A percentile compares a stretch with the other conserved stretches of the same genome.
These are phyloP conservation scores for Citrullus mucosospermus DNA, from an alignment of 306 rosid genomes.

Conservation along the genomic window DNA sequence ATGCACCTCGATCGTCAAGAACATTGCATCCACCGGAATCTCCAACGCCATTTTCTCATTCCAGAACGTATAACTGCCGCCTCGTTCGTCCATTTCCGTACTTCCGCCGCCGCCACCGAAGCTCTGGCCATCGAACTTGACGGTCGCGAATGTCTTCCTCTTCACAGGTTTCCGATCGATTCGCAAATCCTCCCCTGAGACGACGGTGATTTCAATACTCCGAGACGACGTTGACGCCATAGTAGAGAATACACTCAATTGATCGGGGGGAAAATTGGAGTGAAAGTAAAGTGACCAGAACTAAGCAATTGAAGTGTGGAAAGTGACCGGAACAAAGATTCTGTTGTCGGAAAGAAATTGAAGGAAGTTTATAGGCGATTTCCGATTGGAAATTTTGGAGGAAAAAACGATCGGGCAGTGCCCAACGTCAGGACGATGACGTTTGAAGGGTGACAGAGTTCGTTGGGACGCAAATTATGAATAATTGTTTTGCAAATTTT, in stretches of 20 bases:
- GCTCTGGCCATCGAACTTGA: conserved; percentile 14
- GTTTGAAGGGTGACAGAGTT: background rate
- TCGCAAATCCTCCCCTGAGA: conserved; percentile 43
- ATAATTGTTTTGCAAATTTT: background rate
- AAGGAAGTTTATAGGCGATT: conserved; percentile 2
- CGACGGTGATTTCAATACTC: conserved; percentile 34
- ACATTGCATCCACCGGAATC: conserved; percentile 31
- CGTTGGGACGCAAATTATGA: background rate
- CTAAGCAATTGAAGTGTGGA: background rate
- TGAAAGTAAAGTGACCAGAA: background rate
- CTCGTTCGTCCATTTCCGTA: conserved; percentile 17
- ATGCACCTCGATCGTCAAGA: conserved; percentile 30
- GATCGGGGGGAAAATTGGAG: background rate
- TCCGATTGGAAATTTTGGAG: background rate
- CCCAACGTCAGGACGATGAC: background rate
- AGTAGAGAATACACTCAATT: background rate
- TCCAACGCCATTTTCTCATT: conserved; percentile 37
- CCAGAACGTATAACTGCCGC: conserved; percentile 47
- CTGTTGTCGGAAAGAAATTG: background rate
- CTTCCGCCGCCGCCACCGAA: background rate
- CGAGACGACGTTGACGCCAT: conserved; percentile 9
- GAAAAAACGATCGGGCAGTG: background rate
- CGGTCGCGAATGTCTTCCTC: conserved; percentile 33
- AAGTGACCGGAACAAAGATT: background rate
- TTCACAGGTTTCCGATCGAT: conserved; percentile 16